Evolutionary conservation across 441 rosid species (phyloP).

Genomic region (Pelargonium fulgidum): DNA sequence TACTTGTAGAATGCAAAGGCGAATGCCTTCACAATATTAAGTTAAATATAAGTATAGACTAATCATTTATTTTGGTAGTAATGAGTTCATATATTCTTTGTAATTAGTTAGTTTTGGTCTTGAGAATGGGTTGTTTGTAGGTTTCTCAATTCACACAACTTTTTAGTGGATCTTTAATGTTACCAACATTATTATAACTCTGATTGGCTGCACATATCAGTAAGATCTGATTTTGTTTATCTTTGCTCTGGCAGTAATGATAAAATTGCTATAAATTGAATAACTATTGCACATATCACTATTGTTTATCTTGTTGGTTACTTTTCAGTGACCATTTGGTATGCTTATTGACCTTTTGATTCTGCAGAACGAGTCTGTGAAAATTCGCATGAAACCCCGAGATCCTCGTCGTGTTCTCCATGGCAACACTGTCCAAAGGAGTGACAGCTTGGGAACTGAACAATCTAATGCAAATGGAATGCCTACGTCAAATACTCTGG

Average conservation of each 20-base stretch:
- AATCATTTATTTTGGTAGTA: neutral
- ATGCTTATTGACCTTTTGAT: neutral
- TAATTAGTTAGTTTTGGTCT: neutral
- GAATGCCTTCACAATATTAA: neutral
- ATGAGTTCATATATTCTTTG: neutral
- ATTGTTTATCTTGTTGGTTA: no score
- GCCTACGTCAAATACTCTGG: constrained; percentile 25
- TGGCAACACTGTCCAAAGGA: constrained; percentile 47
- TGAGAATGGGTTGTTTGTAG: neutral
- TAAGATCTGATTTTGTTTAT: no score
- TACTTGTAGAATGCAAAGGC: neutral
- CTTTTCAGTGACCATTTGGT: neutral
- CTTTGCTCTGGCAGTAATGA: no score
- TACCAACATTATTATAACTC: no score
- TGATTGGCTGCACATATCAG: no score
- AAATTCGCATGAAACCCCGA: constrained; percentile 87
- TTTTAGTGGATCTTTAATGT: no score
- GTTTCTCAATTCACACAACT: no score
- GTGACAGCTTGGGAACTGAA: constrained; percentile 42
- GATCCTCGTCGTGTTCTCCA: constrained; percentile 92
- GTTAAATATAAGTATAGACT: neutral
- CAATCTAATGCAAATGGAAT: constrained; percentile 41
- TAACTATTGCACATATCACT: no score
- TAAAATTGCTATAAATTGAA: no score
- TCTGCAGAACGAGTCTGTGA: constrained; percentile 59